Evolutionary conservation across 2,329 filamentous ascomycete species (phyloP).

Genomic region (Fusarium penzigii): DNA sequence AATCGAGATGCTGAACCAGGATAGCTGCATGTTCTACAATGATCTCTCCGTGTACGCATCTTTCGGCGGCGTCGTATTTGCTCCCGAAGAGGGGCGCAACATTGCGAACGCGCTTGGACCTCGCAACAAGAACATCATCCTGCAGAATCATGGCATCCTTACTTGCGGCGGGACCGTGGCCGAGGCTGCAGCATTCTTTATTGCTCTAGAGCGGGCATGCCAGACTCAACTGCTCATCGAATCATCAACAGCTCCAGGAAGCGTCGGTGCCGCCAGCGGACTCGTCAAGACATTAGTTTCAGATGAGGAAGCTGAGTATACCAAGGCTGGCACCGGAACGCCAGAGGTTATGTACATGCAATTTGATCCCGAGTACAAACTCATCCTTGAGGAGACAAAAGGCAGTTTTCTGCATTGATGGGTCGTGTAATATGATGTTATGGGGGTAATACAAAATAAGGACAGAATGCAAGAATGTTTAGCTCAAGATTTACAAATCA

Average conservation of each 20-base stretch:
- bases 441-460: too few species aligned
- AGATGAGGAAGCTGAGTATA: conserved; percentile 43
- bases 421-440: too few species aligned
- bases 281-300: conserved; percentile 39
- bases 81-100: conserved; percentile 61
- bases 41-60: conserved; percentile 64
- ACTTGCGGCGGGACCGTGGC: conserved; percentile 69
- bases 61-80: conserved; percentile 50
- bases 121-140: conserved; percentile 59
- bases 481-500: too few species aligned
- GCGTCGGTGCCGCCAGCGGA: too few species aligned
- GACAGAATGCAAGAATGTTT: too few species aligned
- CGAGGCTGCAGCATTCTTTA: conserved; percentile 70
- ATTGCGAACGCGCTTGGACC: conserved; percentile 63
- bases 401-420: conserved; percentile 21
- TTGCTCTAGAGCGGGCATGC: conserved; percentile 66
- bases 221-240: conserved; percentile 67
- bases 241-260: conserved; percentile 47
- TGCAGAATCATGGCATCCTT: conserved; percentile 70
- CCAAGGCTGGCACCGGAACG: conserved; percentile 23
- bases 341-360: conserved; percentile 29
- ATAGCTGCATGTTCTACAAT: conserved; percentile 62
- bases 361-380: conserved; percentile 26
- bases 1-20: conserved; percentile 70
- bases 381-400: conserved; percentile 12